Base-by-base conservation (phyloP, 2,329 filamentous ascomycete species). In the Leptodontidium sp. region DNA sequence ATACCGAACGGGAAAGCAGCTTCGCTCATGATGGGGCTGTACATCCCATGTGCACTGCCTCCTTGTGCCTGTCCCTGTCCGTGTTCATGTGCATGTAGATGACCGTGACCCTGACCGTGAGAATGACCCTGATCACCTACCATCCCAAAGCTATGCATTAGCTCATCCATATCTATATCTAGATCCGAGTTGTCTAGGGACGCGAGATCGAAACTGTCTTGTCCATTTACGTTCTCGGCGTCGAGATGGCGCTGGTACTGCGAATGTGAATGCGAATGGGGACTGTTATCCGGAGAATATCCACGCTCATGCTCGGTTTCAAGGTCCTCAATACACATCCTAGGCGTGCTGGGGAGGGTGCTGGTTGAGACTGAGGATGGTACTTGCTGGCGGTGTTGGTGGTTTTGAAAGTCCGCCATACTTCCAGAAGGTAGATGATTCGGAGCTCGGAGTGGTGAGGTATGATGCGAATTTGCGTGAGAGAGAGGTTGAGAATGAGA, bases 101-200 rank as follows among this genome's bases (percentile, higher is more conserved):
- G 21, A 21, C 21, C 21, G 21, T 21, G 21, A 21, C 21, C 21
- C 21, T 21, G 21, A 21, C 21, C 21, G 21, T 21, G 21, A 21
- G 21, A 21, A 21, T 21, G 21, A n/a, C n/a, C n/a, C n/a, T n/a
- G n/a, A 21, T 21, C 21, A 1, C 21, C 21, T 1, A 21, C n/a
- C 53, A 58, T 69, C 26, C 61, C 64, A 52, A 50, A 63, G 24
- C 52, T 58, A 8, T 47, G 52, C 40, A 67, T 40, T 2, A 53
- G 32, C 17, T 63, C 65, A 52, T 58, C 63, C 24, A 57, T n/a
- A 59, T 68, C 45, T 1, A 21, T 21, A 21, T 21, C 21, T 1
- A 21, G 21, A 4, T 58, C n/a, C 21, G 21, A 21, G 38, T 62
- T 12, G 3, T 21, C 26, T 12, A 49, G 47, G 50, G 64, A 58